These are phyloP conservation scores for Apiospora malaysiana DNA, from an alignment of 2,329 filamentous ascomycete genomes.

Conservation along the genomic window DNA sequence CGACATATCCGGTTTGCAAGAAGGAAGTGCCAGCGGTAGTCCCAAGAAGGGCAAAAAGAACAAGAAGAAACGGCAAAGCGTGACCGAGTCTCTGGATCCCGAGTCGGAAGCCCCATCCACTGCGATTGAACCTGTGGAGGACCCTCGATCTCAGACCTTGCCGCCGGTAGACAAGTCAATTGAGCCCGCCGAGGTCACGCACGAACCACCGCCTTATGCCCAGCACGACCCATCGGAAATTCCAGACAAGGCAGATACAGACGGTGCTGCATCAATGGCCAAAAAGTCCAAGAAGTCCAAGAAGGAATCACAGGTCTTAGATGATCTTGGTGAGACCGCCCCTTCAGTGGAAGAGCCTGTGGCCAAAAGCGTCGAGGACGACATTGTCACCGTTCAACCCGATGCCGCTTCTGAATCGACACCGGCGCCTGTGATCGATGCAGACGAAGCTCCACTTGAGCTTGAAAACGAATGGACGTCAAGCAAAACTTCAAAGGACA, in stretches of 20 bases:
- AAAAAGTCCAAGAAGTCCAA: conserved; percentile 34
- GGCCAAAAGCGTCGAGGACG: not conserved
- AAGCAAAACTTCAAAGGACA: not conserved
- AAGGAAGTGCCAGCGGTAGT: conserved; percentile 32
- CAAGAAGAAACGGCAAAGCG: conserved; percentile 33
- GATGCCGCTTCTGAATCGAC: not conserved
- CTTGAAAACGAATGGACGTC: not conserved
- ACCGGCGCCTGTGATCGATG: not conserved
- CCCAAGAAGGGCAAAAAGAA: conserved; percentile 43
- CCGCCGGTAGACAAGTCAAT: not conserved
- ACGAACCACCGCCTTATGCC: not conserved
- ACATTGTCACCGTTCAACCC: not conserved
- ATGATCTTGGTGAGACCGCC: conserved; percentile 7
- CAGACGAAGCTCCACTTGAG: conserved; percentile 3
- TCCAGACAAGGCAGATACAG: not conserved
- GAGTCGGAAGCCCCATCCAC: conserved; percentile 21
- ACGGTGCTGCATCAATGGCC: conserved; percentile 21
- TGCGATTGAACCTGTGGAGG: conserved; percentile 23
- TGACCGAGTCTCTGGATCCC: conserved; percentile 26
- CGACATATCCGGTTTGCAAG: conserved; percentile 35
- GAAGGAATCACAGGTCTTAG: conserved; percentile 21
- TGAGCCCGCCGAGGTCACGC: not conserved
- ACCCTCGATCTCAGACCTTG: conserved; percentile 23
- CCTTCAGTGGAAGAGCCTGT: not conserved
- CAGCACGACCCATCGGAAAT: not conserved